Base-by-base conservation (phyloP, 768 basidiomycete species). In the Daedaleopsis sinensis region DNA sequence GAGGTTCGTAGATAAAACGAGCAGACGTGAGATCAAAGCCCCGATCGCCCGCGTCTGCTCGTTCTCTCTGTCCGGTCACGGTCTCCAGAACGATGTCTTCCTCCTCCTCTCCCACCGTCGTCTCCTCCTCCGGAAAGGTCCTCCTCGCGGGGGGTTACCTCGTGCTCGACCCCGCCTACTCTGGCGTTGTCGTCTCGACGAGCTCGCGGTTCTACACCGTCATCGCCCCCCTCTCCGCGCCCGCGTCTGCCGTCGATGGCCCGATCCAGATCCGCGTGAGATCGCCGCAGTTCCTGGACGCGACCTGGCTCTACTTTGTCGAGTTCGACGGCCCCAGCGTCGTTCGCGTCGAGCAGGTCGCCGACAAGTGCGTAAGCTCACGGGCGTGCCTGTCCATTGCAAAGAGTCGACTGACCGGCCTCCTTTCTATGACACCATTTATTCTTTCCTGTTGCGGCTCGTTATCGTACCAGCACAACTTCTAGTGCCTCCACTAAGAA, bases 121-220 rank as follows among this genome's bases (percentile, higher is more conserved):
- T 97, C 62, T 98, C 96, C 37, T 85, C 95, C 1, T 93, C 96
- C 11, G 96, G 96, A 63, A 99, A 99, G 76, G 96, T 97, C 53
- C 84, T 99, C 57, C 74, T 97, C 57, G 94, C 96, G 11, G 97
- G 97, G 2, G 97, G 97, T 1, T 99, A 98, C 78, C 91, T 99
- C 65, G 94, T 99, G 32, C 89, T 98, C 63, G 95, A 98, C 74
- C 88, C 85, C 19, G 77, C 81, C 7, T 94, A 92, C 71, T 86
- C 90, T 35, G 97, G 96, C 52, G 76, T 93, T 61, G 95, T 96
- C 48, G 83, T 98, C 48, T 93, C 94, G 0, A 95, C 96, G 16
- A 93, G 93, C 12, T 94, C 94, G 21, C 86, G 97, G 43, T 98
- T 99, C 78, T 98, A 96, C 75, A 88, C 94, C 23, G 84, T 87